Base-by-base conservation (phyloP, 768 basidiomycete species). In the Suillus tomentosus region DNA sequence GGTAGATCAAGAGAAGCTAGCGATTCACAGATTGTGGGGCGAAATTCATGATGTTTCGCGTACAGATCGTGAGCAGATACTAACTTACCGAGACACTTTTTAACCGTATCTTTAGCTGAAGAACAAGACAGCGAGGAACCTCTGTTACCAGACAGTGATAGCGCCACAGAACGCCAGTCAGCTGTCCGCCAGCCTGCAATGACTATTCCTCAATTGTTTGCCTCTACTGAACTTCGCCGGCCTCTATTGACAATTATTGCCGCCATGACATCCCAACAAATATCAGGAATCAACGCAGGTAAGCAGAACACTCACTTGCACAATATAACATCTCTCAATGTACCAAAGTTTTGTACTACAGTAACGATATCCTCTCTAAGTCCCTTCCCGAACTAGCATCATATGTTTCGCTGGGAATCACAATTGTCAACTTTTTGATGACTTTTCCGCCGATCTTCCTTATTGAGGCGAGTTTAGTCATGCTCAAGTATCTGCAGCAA, bases 261-360 rank as follows among this genome's bases (percentile, higher is more conserved):
- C 65, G 86, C 84, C 2, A 94, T 92, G 92, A 65, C 87, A 22
- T 84, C 86, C 34, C 92, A 94, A 67, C 93, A 95, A 73, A 58
- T 93, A 37, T 94, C 92, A 60, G 91, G 92, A 19, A 88, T 93
- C 71, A 94, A 92, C 73, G 91, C 90, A 71, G 84, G 89, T 86
- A 67, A 68, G 69, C 53, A 31, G n/a, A 47, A 56, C 36, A 5
- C 58, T 24, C 65, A 24, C 58, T 57, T 48, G 11, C 40, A 42
- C 17, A 7, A 19, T 7, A 58, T 31, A 27, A 27, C 27, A 19
- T 40, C 31, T 58, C 57, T 58, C 57, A 58, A 42, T 8, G 27
- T 36, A 37, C 64, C 36, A 34, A 72, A 89, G 95, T 96, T 34
- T 81, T 96, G 62, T 96, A 95, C 74, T 96, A 96, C 77, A 93